Conservation (phyloP, 768 basidiomycete species). For the Leucosporidium yakuticum region DNA sequence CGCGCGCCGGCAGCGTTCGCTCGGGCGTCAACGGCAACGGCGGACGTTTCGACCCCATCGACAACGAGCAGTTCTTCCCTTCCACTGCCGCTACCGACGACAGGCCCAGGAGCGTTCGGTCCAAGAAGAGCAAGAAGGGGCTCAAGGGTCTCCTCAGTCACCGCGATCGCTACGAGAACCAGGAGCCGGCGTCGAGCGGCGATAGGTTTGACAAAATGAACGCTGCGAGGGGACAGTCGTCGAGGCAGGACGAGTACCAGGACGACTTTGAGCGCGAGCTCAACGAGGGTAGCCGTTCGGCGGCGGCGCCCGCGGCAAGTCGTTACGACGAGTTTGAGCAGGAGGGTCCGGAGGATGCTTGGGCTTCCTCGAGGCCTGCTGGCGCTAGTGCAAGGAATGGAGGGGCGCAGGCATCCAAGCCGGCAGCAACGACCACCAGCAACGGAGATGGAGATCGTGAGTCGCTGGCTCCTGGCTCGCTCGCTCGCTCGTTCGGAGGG, state of each 20-base stretch:
- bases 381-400: constrained; percentile 14
- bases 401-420: not conserved
- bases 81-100: not conserved
- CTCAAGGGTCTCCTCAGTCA: constrained; percentile 14
- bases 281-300: constrained; percentile 1
- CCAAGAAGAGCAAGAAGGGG: constrained; percentile 20
- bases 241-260: constrained; percentile 25
- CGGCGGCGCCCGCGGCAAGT: not conserved
- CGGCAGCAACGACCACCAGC: no score
- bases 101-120: not conserved
- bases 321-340: constrained; percentile 28
- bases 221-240: not conserved
- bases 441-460: constrained; percentile 17
- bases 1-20: not conserved
- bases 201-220: constrained; percentile 9
- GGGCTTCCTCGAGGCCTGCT: not conserved
- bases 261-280: constrained; percentile 34
- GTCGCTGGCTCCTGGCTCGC: no score
- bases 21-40: not conserved
- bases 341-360: constrained; percentile 2
- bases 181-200: not conserved
- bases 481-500: no score
- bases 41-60: constrained; percentile 21
- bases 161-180: constrained; percentile 7
- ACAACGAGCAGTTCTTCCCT: constrained; percentile 30